Conservation (phyloP, 2,329 filamentous ascomycete genomes). For the Rutstroemia sydowiana region DNA sequence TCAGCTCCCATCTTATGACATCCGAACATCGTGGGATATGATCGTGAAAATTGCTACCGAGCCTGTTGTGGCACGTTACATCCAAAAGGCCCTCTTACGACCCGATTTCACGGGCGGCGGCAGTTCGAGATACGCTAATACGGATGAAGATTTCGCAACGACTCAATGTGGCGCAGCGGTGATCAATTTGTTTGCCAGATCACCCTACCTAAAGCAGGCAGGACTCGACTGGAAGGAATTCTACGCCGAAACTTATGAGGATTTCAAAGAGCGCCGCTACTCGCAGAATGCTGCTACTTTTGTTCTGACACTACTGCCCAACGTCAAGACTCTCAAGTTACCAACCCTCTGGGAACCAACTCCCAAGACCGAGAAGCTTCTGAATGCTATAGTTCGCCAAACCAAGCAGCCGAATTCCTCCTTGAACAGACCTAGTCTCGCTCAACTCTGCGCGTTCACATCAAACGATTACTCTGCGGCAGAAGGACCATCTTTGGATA, state of each 20-base stretch:
- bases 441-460: background rate
- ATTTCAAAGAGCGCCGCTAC: background rate
- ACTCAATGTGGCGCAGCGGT: background rate
- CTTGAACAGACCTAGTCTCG: background rate
- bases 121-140: background rate
- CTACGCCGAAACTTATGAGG: background rate
- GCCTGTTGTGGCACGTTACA: background rate
- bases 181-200: background rate
- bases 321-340: background rate
- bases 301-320: background rate
- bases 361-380: background rate
- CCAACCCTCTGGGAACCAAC: background rate
- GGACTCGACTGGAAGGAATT: background rate
- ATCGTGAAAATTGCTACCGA: background rate
- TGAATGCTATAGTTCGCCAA: background rate
- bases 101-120: background rate
- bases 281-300: background rate
- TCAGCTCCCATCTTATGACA: too few species aligned
- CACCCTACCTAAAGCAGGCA: background rate
- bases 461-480: too few species aligned
- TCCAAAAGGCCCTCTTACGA: background rate
- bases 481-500: background rate
- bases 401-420: background rate
- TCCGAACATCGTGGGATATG: background rate
- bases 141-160: background rate